Evolutionary conservation across 257 asterid species (phyloP).

Genomic region (Solanum virginianum): DNA sequence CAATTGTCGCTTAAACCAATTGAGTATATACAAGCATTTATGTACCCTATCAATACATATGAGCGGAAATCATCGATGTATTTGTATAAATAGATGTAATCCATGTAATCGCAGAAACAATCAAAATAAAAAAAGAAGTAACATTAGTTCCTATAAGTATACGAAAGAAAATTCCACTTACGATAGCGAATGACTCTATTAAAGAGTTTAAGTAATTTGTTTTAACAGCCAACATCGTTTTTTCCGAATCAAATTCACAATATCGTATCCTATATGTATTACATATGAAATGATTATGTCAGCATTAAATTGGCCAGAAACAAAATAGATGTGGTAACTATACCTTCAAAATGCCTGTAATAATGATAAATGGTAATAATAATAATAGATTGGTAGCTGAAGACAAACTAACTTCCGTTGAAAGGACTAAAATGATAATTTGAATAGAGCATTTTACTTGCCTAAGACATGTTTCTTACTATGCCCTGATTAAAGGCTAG

Average conservation of each 20-base stretch:
- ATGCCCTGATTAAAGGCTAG: not conserved
- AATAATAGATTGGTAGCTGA: not conserved
- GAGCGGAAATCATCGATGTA: too few species aligned
- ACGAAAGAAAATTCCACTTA: not conserved
- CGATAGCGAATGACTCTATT: not conserved
- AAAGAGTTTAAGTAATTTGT: not conserved
- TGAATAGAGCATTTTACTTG: not conserved
- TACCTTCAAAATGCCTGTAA: not conserved
- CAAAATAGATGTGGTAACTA: not conserved
- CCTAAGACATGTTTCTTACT: not conserved
- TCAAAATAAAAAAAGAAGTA: too few species aligned
- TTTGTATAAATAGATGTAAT: too few species aligned
- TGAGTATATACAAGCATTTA: not conserved
- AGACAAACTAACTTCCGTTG: not conserved
- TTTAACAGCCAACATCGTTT: not conserved
- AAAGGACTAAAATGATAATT: not conserved
- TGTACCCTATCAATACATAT: not conserved
- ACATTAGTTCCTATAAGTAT: too few species aligned
- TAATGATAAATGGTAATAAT: not conserved
- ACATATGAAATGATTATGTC: not conserved
- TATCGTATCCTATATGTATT: not conserved
- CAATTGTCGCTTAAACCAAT: not conserved
- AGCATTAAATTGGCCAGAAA: not conserved
- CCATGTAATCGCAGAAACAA: too few species aligned
- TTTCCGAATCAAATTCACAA: not conserved